Base-by-base conservation (phyloP, 352 stramenopile genomes). In the Phytopythium litorale region DNA sequence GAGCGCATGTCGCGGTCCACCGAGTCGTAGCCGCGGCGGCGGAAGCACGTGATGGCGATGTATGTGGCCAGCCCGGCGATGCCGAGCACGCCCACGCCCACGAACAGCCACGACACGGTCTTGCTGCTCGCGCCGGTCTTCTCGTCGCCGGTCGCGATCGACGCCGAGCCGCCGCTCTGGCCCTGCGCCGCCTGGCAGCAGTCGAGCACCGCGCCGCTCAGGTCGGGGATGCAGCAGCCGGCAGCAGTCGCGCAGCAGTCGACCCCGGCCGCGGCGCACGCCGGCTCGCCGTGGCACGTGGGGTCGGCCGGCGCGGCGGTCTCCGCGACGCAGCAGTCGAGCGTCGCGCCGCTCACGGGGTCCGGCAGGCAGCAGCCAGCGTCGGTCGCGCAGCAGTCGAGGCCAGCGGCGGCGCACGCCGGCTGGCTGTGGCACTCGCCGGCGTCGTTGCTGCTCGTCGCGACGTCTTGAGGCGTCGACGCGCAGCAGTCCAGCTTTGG, bases 1-100 rank as follows among this genome's bases (percentile, higher is more conserved):
- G 79, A 68, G 33, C 83, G 83, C 66, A 83, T 81, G 63, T 92
- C 83, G 46, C 63, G 56, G 57, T 79, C 72, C 37, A 93, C 78
- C 43, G 67, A 73, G 43, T 73, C 69, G 66, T 93, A 93, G 52
- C 87, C 67, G 56, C 80, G 82, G 28, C 84, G 84, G 33, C 84
- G 84, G 68, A 86, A 87, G 60, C 69, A 88, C 62, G 83, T 76
- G 3, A 74, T 63, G 33, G 76, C 62, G 51, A 70, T 72, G 53
- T 80, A 90, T 19, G 68, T 66, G 11, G 87, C 63, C 19, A 60
- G 58, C 3, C 76, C 61, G n/a, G 81, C 54, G 37, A 81, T 15
- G 52, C 77, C 56, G 11, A 84, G 70, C 9, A 60, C 71, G 21
- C 69, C 56, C 52, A 89, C 65, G 3, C 72, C 66, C 25, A 92